Base-by-base conservation (phyloP, 2,329 filamentous ascomycete genomes). In the Fusarium sp. region DNA sequence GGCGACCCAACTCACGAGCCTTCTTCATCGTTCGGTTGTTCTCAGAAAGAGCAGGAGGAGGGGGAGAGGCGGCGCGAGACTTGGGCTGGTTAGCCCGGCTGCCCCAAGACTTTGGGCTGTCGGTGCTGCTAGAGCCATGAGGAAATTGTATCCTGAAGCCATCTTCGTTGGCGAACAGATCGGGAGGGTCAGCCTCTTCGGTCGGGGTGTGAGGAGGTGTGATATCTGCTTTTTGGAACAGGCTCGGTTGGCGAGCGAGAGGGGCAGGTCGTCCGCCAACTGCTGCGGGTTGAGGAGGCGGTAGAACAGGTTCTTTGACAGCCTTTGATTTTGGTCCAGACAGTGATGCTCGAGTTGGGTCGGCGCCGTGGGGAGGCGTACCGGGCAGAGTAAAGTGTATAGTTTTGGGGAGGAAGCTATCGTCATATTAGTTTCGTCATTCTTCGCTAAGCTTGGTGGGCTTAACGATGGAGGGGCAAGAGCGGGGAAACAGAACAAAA, bases 321-420 rank as follows among this genome's bases (percentile, higher is more conserved):
- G 56, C 41, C 44, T 71, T 63, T 13, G 56, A 40, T 7, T 65
- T 72, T 62, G 73, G 58, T 67, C 75, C 74, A 70, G 75, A 58
- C 43, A 65, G 30, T 57, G 74, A 65, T 71, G 72, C 65, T 74
- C 71, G 76, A 61, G 70, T 46, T 6, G 62, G 68, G 51, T 77
- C 77, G 68, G 73, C 77, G 62, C 75, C 75, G 65, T 76, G 81
- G 59, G 79, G 80, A 51, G 83, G 82, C 32, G 83, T 84, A 39
- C 84, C 84, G 13, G 88, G 87, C 57, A 92, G 84, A 71, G 90
- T 90, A 79, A 98, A 98, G 79, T 97, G 90, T 75, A 97, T 85
- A 40, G 95, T 98, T 78, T 97, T 94, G 33, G 95, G 95, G 35
- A 97, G 87, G 77, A 97, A 97, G 58, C 94, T 97, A 76, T 69